Evolutionary conservation across 2,329 filamentous ascomycete species (phyloP), one percentile per base, ranked within the genome.

Genomic region (Aspergillus neoniger): DNA sequence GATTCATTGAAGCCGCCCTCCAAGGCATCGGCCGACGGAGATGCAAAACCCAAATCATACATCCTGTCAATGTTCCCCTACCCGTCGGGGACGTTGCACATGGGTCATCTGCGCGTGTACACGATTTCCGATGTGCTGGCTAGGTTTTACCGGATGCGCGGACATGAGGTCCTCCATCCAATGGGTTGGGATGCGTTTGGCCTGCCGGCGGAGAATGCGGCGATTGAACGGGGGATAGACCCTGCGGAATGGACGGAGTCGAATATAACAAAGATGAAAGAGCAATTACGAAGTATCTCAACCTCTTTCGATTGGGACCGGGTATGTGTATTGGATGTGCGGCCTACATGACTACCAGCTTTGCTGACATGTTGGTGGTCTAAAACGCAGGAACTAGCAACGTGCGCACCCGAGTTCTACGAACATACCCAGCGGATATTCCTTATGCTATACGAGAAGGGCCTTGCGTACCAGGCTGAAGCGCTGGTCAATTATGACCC

Each of bases 171-270:
- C 32, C 77, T 96, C 56, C 85, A 96, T 65, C 91, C 92, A n/a
- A 96, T 96, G 84, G 92, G 92, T 10, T 96, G 92, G 92, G 92
- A 96, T 80, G 91, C 91, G 5, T 96, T 96, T 77, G 92, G 92
- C 2, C 80, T 96, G 58, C 92, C 92, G 10, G 92, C 92, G 47
- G 92, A 96, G 76, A 96, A 96, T 78, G 92, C 92, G 17, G 92
- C 92, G 8, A 90, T 96, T 59, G 91, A 96, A 76, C 82, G 89
- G 63, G 91, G 91, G 12, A 83, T 94, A 62, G 86, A 91, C 70
- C 92, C 92, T 1, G 88, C 85, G 7, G 81, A 81, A 7, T 96
- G 92, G 92, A 96, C 92, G 0, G 83, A 82, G 70, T 81, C 82
- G 67, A 96, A 96, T 71, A 96, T 96, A 68, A 81, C 81, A 41